A percentile compares a stretch with the other conserved stretches of the same genome.
phyloP scores from a whole-genome alignment of 202 grass and related monocot species.

The Zoysia matrella region DNA sequence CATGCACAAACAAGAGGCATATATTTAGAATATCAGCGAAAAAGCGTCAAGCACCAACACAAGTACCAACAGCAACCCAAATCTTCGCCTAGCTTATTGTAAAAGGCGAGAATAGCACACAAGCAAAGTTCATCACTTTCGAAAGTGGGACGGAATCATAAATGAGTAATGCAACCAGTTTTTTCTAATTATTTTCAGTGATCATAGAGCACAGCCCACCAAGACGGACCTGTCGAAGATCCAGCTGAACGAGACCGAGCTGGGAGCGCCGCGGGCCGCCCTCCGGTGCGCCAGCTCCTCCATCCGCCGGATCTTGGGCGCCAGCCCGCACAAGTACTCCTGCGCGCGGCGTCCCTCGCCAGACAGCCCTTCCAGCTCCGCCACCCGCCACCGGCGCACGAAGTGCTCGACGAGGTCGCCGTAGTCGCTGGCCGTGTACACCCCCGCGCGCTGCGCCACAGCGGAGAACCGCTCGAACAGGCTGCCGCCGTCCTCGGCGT shows the following conservation, averaged over 20 bases:
- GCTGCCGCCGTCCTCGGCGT: neutral
- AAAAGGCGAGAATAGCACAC: no score
- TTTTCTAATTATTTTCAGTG: no score
- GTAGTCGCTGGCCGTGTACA: slow-evolving; percentile 69
- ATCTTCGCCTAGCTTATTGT: no score
- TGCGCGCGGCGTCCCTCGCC: slow-evolving; percentile 52
- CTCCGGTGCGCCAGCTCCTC: slow-evolving; percentile 56
- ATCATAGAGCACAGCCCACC: neutral
- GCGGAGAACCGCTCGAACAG: slow-evolving; percentile 57
- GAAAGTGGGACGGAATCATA: no score
- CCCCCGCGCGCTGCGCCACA: slow-evolving; percentile 54
- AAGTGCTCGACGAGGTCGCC: slow-evolving; percentile 67
- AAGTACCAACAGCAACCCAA: no score
- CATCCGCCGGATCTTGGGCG: slow-evolving; percentile 49
- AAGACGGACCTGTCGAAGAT: slow-evolving; percentile 45
- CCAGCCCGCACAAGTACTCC: slow-evolving; percentile 55
- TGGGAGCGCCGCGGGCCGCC: neutral
- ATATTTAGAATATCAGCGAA: no score
- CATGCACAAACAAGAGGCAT: no score
- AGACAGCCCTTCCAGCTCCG: slow-evolving; percentile 42
- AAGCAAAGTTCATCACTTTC: no score
- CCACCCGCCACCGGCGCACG: slow-evolving; percentile 50
- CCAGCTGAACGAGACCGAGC: slow-evolving; percentile 38
- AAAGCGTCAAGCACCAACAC: no score
- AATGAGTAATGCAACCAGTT: no score